Evolutionary conservation across 2,329 filamentous ascomycete species (phyloP).

Genomic region (Raffaelea deltoideospora): DNA sequence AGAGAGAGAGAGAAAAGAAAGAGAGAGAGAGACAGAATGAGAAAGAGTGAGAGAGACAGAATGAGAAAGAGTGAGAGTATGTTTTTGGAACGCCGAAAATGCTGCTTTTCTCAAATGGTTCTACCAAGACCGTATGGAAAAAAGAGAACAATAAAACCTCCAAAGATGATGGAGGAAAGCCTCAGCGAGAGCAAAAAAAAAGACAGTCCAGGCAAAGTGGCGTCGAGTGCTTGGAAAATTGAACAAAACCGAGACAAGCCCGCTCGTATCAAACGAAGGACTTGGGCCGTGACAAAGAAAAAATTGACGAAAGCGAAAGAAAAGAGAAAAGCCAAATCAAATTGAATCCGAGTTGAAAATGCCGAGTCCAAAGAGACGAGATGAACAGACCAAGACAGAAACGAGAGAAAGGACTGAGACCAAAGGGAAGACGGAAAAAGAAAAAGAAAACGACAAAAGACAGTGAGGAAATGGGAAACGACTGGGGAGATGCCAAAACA

Average conservation of each 20-base stretch:
- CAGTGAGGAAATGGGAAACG: not conserved
- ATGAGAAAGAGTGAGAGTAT: no score
- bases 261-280: no score
- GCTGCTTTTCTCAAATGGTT: not conserved
- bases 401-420: slow-evolving; percentile 22
- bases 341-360: not conserved
- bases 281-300: no score
- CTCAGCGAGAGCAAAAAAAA: no score
- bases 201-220: no score
- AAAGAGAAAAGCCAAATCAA: not conserved
- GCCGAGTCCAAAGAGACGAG: not conserved
- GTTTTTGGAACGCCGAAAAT: not conserved
- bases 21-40: not conserved
- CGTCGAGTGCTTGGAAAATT: no score
- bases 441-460: slow-evolving; percentile 11
- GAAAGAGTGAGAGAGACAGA: not conserved
- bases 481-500: not conserved
- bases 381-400: not conserved
- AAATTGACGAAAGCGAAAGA: no score
- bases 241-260: no score
- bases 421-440: slow-evolving; percentile 20
- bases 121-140: no score
- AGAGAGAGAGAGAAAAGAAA: no score
- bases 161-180: no score
- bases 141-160: no score